Base-by-base conservation (phyloP, 352 stramenopile genomes). In the Pythium phragmitis region DNA sequence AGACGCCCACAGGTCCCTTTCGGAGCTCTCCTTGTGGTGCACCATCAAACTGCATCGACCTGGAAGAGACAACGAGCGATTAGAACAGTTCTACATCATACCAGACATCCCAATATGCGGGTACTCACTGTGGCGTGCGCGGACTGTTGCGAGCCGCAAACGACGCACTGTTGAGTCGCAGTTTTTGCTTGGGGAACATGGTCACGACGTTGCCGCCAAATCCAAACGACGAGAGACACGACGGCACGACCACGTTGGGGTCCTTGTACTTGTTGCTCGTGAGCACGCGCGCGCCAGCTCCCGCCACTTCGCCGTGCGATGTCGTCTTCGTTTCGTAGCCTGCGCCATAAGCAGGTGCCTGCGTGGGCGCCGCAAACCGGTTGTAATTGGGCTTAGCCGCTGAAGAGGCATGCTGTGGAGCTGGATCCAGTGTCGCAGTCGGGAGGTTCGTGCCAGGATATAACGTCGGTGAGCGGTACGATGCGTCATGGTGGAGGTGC, bases 191-290 rank as follows among this genome's bases (percentile, higher is more conserved):
- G 0, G 88, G 88, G 68, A 95, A 92, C 88, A 96, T 96, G 7
- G 82, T 92, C 51, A 89, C 87, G n/a, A 94, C 73, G 52, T 92
- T 96, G 12, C 88, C 88, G 69, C 88, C 88, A 73, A 96, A 96
- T 28, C 88, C 88, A 62, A 96, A 95, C 8, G 86, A 87, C 2
- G 73, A 76, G 13, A 96, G 66, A 50, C 85, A 94, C 8, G 82
- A 92, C 14, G 85, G 83, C 6, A 85, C 79, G 7, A 83, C 73
- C 41, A 89, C 76, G 17, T 76, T 90, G 17, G 88, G 88, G 34
- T 96, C 88, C 70, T 94, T 93, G 68, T 92, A 89, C 68, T 90
- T 91, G 72, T 69, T 87, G 65, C 77, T 88, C 23, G n/a, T 72
- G 45, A 46, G 45, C 47, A 43, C 43, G 7, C 7, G 41, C 14